Base-by-base conservation (phyloP, 2,329 filamentous ascomycete genomes). In the Microdochium bolleyi region DNA sequence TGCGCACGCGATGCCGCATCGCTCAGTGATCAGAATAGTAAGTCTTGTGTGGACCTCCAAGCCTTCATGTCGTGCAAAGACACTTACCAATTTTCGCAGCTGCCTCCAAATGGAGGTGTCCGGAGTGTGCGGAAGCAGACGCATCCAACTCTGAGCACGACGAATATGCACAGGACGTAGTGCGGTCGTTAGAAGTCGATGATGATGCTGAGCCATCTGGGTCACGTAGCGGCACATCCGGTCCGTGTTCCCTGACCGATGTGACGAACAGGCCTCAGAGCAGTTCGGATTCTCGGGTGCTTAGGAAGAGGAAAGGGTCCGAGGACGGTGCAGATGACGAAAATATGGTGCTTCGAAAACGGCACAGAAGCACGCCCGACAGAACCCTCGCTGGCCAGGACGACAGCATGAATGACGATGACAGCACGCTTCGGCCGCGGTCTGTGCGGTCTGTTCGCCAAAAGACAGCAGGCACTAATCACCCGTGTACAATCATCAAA, bases 271-370 rank as follows among this genome's bases (percentile, higher is more conserved):
- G n/a, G 19, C 5, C 14, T 3, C 19, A 22, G 21, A 19, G n/a
- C 61, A 78, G 85, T 8, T 76, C 87, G 72, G 87, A 92, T 67
- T 85, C 89, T 9, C 85, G 90, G 51, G 81, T 88, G 30, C 73
- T 95, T 55, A 81, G 92, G 55, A 95, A 95, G 70, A 83, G 92
- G 52, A 95, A 92, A 68, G 85, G 89, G 19, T 90, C 89, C 1
- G 87, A 88, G 2, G 75, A 80, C 13, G 84, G 86, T 49, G 74
- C 71, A 57, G 75, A 89, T 57, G 77, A 87, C 58, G 73, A 73
- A 16, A 69, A 72, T 16, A 69, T 74, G 54, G 72, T 75, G 1
- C 64, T 77, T 34, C 77, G 79, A 55, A 85, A 82, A 64, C 74
- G 82, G 32, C 70, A 76, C 48, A 74, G 74, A 60, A 73, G 77